Evolutionary conservation across 2,329 filamentous ascomycete genomes (phyloP), one percentile per base, ranked within the genome.

Genomic region (Aspergillus fumigatiaffinis): DNA sequence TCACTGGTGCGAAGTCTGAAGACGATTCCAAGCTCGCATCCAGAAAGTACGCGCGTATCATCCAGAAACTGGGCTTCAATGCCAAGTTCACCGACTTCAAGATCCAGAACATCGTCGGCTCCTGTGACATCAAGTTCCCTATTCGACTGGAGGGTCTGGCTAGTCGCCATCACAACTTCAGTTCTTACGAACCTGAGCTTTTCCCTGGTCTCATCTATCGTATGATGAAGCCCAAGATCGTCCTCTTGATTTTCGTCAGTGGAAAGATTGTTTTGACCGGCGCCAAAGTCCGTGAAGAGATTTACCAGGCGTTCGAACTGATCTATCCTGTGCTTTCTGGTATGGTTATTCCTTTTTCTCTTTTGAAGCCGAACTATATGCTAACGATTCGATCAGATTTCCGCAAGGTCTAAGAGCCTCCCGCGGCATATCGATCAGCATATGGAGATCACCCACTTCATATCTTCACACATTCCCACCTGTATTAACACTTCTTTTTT

Each of bases 171-270:
- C 93, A 97, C 83, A 96, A 96, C 80, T 99, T 97, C 86, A 95
- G 91, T 79, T 97, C 92, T 57, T 99, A 99, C 77, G 94, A 99
- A 78, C 94, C 94, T 66, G 94, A 99, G 75, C 78, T 99, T 75
- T 99, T 97, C 85, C 94, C 94, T 71, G 94, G 94, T 86, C 87
- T 99, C 53, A 99, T 99, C 79, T 99, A 99, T 80, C 92, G 94
- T 76, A 99, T 99, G 94, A 97, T 97, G 83, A 97, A 97, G 83
- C 94, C 94, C 21, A 97, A 97, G 87, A 96, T 97, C 66, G 93
- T 97, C 54, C 87, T 97, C 26, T 82, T 97, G 72, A 97, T 99
- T 77, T 97, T 97, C 80, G 93, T 97, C 70, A 94, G 89, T 71
- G 94, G 93, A 72, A 97, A 97, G 84, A 97, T 97, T 61, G 94